These are phyloP conservation scores for Rubroboletus pulcherrimus DNA, from an alignment of 768 basidiomycete genomes.

Conservation along the genomic window DNA sequence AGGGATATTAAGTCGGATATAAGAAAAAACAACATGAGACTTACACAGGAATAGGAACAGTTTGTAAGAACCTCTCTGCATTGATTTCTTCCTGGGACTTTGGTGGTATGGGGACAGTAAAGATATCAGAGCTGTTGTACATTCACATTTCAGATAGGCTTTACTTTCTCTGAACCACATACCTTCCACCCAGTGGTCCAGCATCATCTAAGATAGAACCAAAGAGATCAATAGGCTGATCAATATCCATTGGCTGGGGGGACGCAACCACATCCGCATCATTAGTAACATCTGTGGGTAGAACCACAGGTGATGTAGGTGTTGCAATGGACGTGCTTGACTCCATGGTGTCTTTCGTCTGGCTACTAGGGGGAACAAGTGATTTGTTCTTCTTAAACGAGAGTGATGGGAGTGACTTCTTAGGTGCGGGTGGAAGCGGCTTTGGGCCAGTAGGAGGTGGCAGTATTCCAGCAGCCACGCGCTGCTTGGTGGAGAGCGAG, in stretches of 20 bases:
- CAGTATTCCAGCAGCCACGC: constrained; percentile 41
- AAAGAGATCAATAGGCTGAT: constrained; percentile 15
- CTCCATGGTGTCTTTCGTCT: constrained; percentile 12
- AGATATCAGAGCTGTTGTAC: constrained; percentile 1
- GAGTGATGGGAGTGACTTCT: constrained; percentile 30
- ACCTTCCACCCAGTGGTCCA: constrained; percentile 9
- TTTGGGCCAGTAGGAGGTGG: constrained; percentile 35
- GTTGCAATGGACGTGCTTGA: not conserved
- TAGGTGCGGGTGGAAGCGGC: constrained; percentile 21
- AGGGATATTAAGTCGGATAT: not conserved
- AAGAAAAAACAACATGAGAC: not conserved
- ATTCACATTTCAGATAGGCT: not conserved
- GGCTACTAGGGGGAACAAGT: constrained; percentile 1
- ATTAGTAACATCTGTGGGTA: not conserved
- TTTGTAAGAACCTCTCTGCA: constrained; percentile 26
- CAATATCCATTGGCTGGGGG: constrained; percentile 22
- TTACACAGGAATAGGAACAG: constrained; percentile 25
- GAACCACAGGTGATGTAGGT: constrained; percentile 13
- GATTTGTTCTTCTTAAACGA: constrained; percentile 44
- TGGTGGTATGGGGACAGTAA: constrained; percentile 7
- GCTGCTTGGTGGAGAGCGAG: constrained; percentile 49
- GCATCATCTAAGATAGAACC: constrained; percentile 7
- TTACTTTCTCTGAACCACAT: not conserved
- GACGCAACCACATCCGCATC: constrained; percentile 7
- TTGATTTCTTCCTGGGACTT: constrained; percentile 21